Base-by-base conservation (phyloP, 2,329 filamentous ascomycete genomes). In the Cadophora luteo-olivacea region DNA sequence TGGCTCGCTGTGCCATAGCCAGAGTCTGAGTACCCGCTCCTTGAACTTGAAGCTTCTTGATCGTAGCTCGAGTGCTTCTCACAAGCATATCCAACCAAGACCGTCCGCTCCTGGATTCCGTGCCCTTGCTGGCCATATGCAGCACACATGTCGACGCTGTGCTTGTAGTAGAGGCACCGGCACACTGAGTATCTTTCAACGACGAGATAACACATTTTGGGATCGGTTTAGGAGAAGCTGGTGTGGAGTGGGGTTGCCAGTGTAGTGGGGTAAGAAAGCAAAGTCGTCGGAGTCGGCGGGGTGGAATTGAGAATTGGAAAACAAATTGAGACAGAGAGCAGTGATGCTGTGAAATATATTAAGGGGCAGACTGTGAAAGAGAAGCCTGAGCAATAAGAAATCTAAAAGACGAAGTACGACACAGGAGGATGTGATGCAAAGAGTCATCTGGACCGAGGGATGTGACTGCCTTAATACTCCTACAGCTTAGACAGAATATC, bases 11-110 rank as follows among this genome's bases (percentile, higher is more conserved):
- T 76, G 22, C 75, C 73, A 69, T 79, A 79, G 24, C 77, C 77
- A 1, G 75, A 77, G 49, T 79, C 78, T 52, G 77, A 75, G 66
- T 78, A 77, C 57, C 74, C 72, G 54, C 71, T 72, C 38, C 68
- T 65, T 32, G 71, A 70, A 38, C 69, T 72, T 9, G 70, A 72
- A 38, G 71, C 69, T 57, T 70, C 70, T 63, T 72, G 66, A 36
- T 66, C 66, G 61, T 69, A 57, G 36, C 73, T 68, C 6, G 76
- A 75, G 74, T 91, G 89, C 49, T 71, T 77, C 29, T 82, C 79
- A 76, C 90, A 92, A 52, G 86, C 84, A 73, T 91, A 92, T 65
- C 90, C 90, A 29, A 92, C 89, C n/a, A 91, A 82, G 4, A 92
- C 85, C 0, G 86, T 89, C 78, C 87, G 90, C 76, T 91, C 89